Base-by-base conservation (phyloP, 2,329 filamentous ascomycete species). In the Drechslerella dactyloides region DNA sequence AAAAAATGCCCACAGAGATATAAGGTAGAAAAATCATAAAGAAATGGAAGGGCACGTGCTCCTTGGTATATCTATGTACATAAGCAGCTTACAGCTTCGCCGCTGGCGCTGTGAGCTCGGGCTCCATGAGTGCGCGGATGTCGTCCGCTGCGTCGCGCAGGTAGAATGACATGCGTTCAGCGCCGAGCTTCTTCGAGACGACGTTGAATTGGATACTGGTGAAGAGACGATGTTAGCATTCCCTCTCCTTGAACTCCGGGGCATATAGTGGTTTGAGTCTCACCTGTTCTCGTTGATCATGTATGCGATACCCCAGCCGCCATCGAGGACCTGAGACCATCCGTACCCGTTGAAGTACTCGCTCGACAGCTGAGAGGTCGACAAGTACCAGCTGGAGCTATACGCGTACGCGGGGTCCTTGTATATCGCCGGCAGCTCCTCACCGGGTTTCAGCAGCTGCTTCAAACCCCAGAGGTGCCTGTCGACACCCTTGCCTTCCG, bases 271-370 rank as follows among this genome's bases (percentile, higher is more conserved):
- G 2, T 37, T 30, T 23, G 63, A 23, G 78, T n/a, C 83, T 80
- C 79, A 91, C 89, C 87, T 93, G 81, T 97, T 96, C 84, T 97
- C 93, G 79, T 99, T 99, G 80, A 99, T 97, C 94, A 99, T 99
- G 80, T 99, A 99, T 42, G 94, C 94, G 78, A 99, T 96, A 75
- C 94, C 94, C 81, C 94, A 99, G 30, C 94, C 94, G 72, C 89
- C 90, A 78, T 97, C 93, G 62, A 97, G 90, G 58, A 99, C 94
- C 83, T 99, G 93, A 79, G 90, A 94, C 94, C 94, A 99, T 51
- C 94, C 94, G 81, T 99, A 99, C 23, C 96, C 94, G 80, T 99
- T 99, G 82, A 97, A 99, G 84, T 90, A 97, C 83, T 99, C 96
- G 35, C 89, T 93, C 81, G 90, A 94, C 79, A 99, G 83, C 83